phyloP scores from a whole-genome alignment of 441 rosid genomes.

The Populus tomentosa region DNA sequence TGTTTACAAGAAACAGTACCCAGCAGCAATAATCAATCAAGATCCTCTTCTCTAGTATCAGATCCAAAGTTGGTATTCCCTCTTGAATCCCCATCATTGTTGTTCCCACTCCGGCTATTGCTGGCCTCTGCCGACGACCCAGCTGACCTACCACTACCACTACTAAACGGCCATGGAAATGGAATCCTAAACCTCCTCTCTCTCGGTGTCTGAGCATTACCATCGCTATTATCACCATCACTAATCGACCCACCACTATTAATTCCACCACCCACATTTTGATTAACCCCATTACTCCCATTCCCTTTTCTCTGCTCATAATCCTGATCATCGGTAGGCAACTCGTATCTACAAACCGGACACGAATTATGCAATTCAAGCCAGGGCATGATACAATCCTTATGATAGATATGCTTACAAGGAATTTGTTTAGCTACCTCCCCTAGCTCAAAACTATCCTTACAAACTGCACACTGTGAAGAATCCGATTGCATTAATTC shows the following conservation, averaged over 20 bases:
- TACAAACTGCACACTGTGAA: conserved; percentile 70
- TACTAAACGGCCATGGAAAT: background rate
- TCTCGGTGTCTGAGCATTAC: background rate
- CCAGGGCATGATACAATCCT: conserved; percentile 71
- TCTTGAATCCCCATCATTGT: background rate
- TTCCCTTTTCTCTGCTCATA: background rate
- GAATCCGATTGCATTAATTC: background rate
- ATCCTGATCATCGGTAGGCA: conserved; percentile 35
- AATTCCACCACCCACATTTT: background rate
- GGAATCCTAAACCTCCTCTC: background rate
- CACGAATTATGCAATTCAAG: conserved; percentile 57
- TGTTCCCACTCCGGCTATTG: background rate
- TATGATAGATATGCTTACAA: conserved; percentile 66
- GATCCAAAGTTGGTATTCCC: background rate
- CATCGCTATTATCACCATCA: background rate
- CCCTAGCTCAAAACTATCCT: conserved; percentile 54
- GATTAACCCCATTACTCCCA: background rate
- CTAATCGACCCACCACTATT: background rate
- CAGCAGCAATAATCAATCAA: background rate
- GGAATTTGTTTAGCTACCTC: conserved; percentile 63
- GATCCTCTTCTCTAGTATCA: background rate
- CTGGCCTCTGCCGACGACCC: background rate
- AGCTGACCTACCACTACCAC: background rate
- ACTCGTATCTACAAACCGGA: conserved; percentile 61
- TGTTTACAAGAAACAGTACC: background rate